These are phyloP conservation scores for Eutrema yunnanense DNA, from an alignment of 345 rosid species.

Conservation along the genomic window DNA sequence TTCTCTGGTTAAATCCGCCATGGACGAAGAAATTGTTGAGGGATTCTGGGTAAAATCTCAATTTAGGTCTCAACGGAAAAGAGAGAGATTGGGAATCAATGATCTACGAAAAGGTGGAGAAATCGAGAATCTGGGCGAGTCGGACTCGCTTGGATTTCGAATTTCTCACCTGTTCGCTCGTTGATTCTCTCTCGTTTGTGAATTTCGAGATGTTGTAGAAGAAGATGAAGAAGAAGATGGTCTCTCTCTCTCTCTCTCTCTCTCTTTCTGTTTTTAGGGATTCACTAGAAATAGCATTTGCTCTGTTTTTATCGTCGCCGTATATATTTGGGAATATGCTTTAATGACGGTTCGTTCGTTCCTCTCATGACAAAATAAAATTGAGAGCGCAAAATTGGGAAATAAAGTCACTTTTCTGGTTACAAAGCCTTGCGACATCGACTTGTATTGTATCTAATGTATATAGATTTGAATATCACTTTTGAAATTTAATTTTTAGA, in stretches of 20 bases:
- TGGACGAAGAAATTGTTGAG: not conserved
- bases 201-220: not conserved
- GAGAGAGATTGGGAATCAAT: not conserved
- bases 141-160: constrained; percentile 21
- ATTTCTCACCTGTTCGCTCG: constrained; percentile 11
- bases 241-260: constrained; percentile 10
- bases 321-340: constrained; percentile 26
- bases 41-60: not conserved
- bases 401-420: not conserved
- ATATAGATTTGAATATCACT: not conserved
- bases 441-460: not conserved
- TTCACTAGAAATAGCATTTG: constrained; percentile 17
- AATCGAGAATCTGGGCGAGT: constrained; percentile 33
- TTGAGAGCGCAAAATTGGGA: not conserved
- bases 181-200: constrained; percentile 7
- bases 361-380: not conserved
- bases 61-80: not conserved
- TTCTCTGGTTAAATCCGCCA: constrained; percentile 6
- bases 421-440: not conserved
- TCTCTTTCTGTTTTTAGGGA: constrained; percentile 16
- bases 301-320: constrained; percentile 16
- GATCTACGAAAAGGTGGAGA: not conserved
- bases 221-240: not conserved
- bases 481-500: not conserved
- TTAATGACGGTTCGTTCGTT: not conserved